Evolutionary conservation across 352 stramenopile genomes (phyloP).

Genomic region (Pythium aquatile): DNA sequence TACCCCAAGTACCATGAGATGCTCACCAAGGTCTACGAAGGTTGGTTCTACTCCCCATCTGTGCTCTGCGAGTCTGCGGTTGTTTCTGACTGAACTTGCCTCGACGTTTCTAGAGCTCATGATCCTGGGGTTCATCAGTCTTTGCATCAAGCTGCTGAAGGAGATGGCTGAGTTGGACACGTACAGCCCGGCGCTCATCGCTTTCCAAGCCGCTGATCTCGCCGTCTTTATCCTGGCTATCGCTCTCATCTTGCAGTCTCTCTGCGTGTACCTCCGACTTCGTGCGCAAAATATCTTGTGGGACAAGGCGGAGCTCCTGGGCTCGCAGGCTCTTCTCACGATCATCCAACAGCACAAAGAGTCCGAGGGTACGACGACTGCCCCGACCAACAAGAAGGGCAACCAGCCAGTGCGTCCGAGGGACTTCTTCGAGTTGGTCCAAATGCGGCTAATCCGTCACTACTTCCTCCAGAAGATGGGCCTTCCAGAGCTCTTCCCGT

Average conservation of each 20-base stretch:
- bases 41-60: not conserved
- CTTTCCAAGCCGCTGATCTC: slow-evolving; percentile 38
- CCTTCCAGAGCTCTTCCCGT: slow-evolving; percentile 25
- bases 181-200: slow-evolving; percentile 17
- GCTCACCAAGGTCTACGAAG: slow-evolving; percentile 24
- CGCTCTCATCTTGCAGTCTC: slow-evolving; percentile 30
- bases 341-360: slow-evolving; percentile 3
- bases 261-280: slow-evolving; percentile 27
- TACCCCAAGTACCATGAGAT: slow-evolving; percentile 56
- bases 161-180: slow-evolving; percentile 15
- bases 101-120: slow-evolving; percentile 25
- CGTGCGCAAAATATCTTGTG: slow-evolving; percentile 22
- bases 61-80: not conserved
- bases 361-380: not conserved
- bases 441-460: slow-evolving; percentile 20
- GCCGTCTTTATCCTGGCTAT: slow-evolving; percentile 31
- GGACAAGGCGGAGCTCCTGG: slow-evolving; percentile 28
- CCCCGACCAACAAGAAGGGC: not conserved
- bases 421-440: slow-evolving; percentile 5
- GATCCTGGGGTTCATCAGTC: slow-evolving; percentile 32
- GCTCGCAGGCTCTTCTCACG: not conserved
- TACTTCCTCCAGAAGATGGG: slow-evolving; percentile 22
- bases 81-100: not conserved
- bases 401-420: not conserved
- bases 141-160: slow-evolving; percentile 27